These are phyloP conservation scores for Ophiocytium majus DNA, from an alignment of 352 stramenopile species.

Conservation along the genomic window DNA sequence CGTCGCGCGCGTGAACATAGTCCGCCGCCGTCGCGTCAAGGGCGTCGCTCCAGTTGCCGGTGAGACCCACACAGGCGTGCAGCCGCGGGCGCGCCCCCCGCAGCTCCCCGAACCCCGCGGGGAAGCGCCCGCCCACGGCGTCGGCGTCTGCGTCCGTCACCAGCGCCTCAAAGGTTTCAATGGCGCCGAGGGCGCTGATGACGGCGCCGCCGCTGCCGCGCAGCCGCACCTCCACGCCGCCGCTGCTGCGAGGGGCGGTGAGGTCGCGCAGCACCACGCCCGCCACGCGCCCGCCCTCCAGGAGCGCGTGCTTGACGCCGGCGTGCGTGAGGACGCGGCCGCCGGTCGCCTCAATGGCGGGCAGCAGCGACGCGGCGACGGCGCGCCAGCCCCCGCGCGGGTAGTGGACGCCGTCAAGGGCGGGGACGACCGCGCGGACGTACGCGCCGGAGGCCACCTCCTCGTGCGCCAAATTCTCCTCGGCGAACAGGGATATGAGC, in stretches of 20 bases:
- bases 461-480: background rate
- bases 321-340: constrained; percentile 36
- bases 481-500: background rate
- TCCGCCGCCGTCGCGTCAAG: constrained; percentile 40
- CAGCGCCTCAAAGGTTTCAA: constrained; percentile 34
- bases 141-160: background rate
- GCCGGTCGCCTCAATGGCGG: constrained; percentile 31
- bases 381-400: constrained; percentile 7
- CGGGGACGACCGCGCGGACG: background rate
- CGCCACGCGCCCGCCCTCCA: constrained; percentile 24
- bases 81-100: constrained; percentile 28
- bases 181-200: constrained; percentile 41
- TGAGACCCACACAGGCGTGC: constrained; percentile 46
- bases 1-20: constrained; percentile 26
- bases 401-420: background rate
- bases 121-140: background rate
- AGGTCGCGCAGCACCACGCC: constrained; percentile 9
- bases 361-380: constrained; percentile 31
- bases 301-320: background rate
- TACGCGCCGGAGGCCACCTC: background rate
- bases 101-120: constrained; percentile 28
- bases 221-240: background rate
- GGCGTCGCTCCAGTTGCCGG: constrained; percentile 47
- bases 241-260: background rate
- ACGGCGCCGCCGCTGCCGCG: constrained; percentile 28